Conservation (phyloP, 2,329 filamentous ascomycete genomes). For the Fusarium papillatum region DNA sequence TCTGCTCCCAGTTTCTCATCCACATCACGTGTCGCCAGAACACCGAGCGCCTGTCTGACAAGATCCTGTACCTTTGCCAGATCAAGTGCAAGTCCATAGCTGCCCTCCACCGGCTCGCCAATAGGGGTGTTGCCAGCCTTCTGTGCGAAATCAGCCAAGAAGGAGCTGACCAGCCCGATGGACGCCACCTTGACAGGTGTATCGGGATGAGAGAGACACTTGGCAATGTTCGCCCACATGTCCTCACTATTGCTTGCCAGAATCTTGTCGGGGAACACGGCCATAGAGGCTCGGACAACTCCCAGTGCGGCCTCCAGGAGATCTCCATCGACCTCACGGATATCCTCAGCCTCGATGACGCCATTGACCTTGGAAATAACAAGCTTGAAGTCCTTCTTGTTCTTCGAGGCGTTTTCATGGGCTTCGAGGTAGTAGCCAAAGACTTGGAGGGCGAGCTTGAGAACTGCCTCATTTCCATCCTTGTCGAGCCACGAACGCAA, state of each 20-base stretch:
- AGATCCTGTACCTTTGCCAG: constrained; percentile 73
- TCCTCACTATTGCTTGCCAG: constrained; percentile 70
- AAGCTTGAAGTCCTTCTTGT: constrained; percentile 76
- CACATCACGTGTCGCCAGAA: constrained; percentile 73
- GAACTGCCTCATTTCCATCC: constrained; percentile 77
- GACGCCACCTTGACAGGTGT: constrained; percentile 82
- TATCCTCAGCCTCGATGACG: constrained; percentile 67
- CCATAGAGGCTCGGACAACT: constrained; percentile 76
- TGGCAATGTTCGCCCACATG: constrained; percentile 80
- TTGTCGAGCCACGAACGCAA: constrained; percentile 84
- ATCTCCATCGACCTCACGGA: constrained; percentile 73
- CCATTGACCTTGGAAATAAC: constrained; percentile 68
- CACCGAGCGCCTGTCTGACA: constrained; percentile 63
- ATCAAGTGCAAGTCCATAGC: constrained; percentile 77
- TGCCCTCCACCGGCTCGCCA: constrained; percentile 74
- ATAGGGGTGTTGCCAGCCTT: constrained; percentile 60
- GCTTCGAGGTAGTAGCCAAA: constrained; percentile 88
- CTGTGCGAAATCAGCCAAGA: constrained; percentile 84
- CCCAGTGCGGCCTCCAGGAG: constrained; percentile 81
- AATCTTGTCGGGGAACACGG: constrained; percentile 73
- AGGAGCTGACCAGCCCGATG: constrained; percentile 80
- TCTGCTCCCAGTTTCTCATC: constrained; percentile 84
- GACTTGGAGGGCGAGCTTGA: constrained; percentile 81
- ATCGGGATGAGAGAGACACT: constrained; percentile 80
- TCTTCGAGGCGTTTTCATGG: constrained; percentile 68